Conservation (phyloP, 2,329 filamentous ascomycete genomes). For the Pseudogymnoascus pannorum region DNA sequence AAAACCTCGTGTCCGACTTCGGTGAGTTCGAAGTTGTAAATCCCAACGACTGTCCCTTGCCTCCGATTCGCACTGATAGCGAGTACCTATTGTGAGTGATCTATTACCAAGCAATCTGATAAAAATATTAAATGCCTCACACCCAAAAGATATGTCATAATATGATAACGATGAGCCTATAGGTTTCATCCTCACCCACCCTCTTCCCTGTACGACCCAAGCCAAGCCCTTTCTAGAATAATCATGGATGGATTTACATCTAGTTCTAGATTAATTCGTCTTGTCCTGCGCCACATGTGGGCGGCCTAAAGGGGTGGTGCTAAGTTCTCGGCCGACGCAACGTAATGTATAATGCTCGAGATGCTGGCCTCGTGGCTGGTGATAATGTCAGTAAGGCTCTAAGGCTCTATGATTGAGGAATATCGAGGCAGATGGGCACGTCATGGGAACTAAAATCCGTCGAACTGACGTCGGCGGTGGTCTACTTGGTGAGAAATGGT, state of each 20-base stretch:
- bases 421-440: background rate
- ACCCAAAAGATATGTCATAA: background rate
- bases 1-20: background rate
- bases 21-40: background rate
- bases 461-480: background rate
- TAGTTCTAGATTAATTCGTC: background rate
- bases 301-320: background rate
- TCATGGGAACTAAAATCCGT: background rate
- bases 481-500: background rate
- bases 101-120: background rate
- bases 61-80: background rate
- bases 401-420: background rate
- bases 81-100: too few species aligned
- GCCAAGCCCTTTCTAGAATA: background rate
- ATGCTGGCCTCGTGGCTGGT: background rate
- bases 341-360: background rate
- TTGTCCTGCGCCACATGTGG: background rate
- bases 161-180: background rate
- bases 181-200: background rate
- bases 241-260: background rate
- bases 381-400: too few species aligned
- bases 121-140: background rate
- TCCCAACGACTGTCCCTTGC: background rate
- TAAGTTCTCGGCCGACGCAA: too few species aligned
- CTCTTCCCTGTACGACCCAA: background rate